Evolutionary conservation across 2,329 filamentous ascomycete species (phyloP), one percentile per base, ranked within the genome.

Genomic region (Calonectria ilicicola): DNA sequence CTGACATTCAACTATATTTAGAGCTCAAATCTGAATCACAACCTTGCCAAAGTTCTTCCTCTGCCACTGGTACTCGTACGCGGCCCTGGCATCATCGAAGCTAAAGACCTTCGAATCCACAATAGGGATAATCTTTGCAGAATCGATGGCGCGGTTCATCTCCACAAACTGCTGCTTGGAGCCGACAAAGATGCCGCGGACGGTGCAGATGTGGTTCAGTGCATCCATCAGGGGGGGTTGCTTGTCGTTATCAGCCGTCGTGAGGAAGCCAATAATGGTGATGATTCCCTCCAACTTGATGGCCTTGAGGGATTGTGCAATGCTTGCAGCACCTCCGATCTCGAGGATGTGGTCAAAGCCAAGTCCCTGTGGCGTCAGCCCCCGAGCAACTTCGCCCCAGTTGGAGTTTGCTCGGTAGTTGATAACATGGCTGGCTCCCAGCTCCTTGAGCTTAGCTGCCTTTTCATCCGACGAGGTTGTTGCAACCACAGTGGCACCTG

Each of bases 331-430:
- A 0, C 90, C 90, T 27, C 89, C 90, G 5, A 91, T 88, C 78
- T 92, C 90, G 38, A 91, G 78, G 47, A 92, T 82, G 70, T 89
- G 84, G 74, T 90, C 84, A 3, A 90, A 87, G 15, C 90, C 90
- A 21, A 27, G 46, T 1, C 82, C 82, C 12, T 81, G 78, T 0
- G 86, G 84, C 0, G 89, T 90, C 6, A 91, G 80, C 63, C 82
- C 83, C 74, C 86, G 86, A 0, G 88, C 90, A 7, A 85, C 85
- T 79, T 88, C 84, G 46, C 90, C 90, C 90, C 90, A 91, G 76
- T 87, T 85, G 82, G 71, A 46, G 86, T 86, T 42, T 87, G 84
- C 65, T 32, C 84, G 83, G 83, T 92, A 91, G 84, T 91, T 91
- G 79, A 91, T 84, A 64, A 91, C 84, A 74, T 91, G 86, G 75